phyloP scores from a whole-genome alignment of 1,284 basidiomycete genomes.

The Pterula multifida region DNA sequence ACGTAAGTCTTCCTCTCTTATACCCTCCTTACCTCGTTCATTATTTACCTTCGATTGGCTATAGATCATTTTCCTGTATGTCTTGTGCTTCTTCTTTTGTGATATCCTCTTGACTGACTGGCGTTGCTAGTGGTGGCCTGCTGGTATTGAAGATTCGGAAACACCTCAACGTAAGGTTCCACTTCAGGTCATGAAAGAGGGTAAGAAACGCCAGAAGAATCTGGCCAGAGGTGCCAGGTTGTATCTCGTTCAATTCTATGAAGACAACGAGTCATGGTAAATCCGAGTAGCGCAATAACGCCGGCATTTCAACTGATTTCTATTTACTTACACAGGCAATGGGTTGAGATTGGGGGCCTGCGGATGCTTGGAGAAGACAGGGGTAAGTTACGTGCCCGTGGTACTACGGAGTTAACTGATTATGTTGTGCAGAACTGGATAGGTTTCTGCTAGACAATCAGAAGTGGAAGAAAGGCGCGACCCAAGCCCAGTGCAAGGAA shows the following conservation, averaged over 20 bases:
- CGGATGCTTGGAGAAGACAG: constrained; percentile 44
- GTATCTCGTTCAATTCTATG: constrained; percentile 60
- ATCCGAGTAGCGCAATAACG: constrained; percentile 11
- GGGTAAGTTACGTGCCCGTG: constrained; percentile 24
- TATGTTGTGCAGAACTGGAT: constrained; percentile 29
- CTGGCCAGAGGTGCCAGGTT: constrained; percentile 24
- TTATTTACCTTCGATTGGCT: not conserved
- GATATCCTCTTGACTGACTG: too few relatives aligned
- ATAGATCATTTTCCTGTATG: not conserved
- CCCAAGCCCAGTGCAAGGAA: not conserved
- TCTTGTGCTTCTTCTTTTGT: not conserved
- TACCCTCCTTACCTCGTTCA: not conserved
- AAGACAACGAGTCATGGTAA: constrained; percentile 47
- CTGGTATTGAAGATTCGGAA: constrained; percentile 41
- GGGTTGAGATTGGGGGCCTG: constrained; percentile 35
- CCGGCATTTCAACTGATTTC: constrained; percentile 3
- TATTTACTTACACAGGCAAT: constrained; percentile 28
- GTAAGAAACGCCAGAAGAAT: constrained; percentile 18
- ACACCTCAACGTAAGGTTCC: constrained; percentile 33
- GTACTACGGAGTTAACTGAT: constrained; percentile 1
- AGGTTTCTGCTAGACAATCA: constrained; percentile 29
- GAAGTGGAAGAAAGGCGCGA: not conserved
- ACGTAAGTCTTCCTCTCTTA: constrained; percentile 38
- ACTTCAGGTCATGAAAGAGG: constrained; percentile 27
- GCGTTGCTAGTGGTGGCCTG: constrained; percentile 39